phyloP scores from a whole-genome alignment of 1,284 basidiomycete species.

The Violaceomyces palustris region DNA sequence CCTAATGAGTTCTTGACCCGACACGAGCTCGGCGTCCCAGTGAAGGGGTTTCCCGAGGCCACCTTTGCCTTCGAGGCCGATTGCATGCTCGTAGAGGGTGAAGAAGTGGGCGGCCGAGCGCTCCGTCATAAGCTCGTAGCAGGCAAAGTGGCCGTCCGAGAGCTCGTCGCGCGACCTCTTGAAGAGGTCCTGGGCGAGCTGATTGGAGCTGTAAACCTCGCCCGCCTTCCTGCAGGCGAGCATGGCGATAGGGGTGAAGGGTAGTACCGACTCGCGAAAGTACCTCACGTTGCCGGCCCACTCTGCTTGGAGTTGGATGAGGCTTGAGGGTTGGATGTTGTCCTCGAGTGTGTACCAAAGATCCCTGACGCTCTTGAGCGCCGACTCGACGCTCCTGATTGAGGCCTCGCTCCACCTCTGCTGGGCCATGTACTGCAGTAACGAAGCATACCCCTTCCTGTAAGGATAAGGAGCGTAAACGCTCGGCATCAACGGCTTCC shows the following conservation, averaged over 20 bases:
- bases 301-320: slow-evolving; percentile 32
- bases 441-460: slow-evolving; percentile 23
- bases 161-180: slow-evolving; percentile 12
- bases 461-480: slow-evolving; percentile 28
- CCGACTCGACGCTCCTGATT: slow-evolving; percentile 24
- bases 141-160: slow-evolving; percentile 16
- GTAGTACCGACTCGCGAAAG: slow-evolving; percentile 23
- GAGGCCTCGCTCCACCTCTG: slow-evolving; percentile 25
- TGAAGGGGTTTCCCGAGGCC: slow-evolving; percentile 21
- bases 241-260: slow-evolving; percentile 24
- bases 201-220: slow-evolving; percentile 26
- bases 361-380: slow-evolving; percentile 20
- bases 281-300: slow-evolving; percentile 31
- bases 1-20: slow-evolving; percentile 3
- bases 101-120: slow-evolving; percentile 26
- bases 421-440: slow-evolving; percentile 31
- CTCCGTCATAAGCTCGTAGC: slow-evolving; percentile 35
- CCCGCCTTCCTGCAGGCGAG: slow-evolving; percentile 30
- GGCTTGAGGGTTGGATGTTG: slow-evolving; percentile 28
- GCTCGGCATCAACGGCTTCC: too few relatives aligned
- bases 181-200: slow-evolving; percentile 18
- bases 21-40: slow-evolving; percentile 29
- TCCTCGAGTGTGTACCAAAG: slow-evolving; percentile 32
- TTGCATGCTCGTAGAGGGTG: slow-evolving; percentile 18
- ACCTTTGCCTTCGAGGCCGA: too few relatives aligned